Base-by-base conservation (phyloP, 1,139 yeast genomes). In the Protomyces inundatus region DNA sequence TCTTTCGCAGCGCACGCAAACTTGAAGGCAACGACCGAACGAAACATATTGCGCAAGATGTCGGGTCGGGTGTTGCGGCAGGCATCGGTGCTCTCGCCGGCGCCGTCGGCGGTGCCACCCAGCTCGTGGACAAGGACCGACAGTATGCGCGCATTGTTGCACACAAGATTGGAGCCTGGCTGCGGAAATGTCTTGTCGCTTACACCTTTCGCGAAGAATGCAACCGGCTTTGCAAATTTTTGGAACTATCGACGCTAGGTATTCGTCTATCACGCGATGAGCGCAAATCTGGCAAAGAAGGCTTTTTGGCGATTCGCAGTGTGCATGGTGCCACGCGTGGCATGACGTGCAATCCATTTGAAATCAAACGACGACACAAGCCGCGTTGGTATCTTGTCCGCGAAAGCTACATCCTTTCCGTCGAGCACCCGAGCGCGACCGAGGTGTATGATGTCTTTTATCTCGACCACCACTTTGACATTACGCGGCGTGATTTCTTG, bases 311-410 rank as follows among this genome's bases (percentile, higher is more conserved):
- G 67, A 82, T 90, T 54, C 84, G 91, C 30, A 87, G 97, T 0
- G 83, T 90, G 0, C 93, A 98, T 0, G 84, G 84, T 67, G 81
- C 90, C 0, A 96, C 89, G 73, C 98, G 98, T 1, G 61, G 69
- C 7, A 54, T 69, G 36, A 55, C 64, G 6, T 66, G 67, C 52
- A 66, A 57, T 61, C 66, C 66, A n/a, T 37, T 63, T 23, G 64
- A 57, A 34, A 46, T 61, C 48, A 56, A 57, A 33, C 86, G 85
- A 69, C 84, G 98, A 74, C 91, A 95, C 69, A 86, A 93, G 0
- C 87, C 86, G 61, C 93, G 93, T 73, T 95, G 99, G 99, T 84
- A 90, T 69, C 77, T 93, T 68, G 83, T 93, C 1, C 82, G 98
- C 66, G 87, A 85, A 71, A 86, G 96, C 1, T 95, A 90, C 71